Percentiles rank a stretch among this genome's conserved stretches.
phyloP scores from a whole-genome alignment of 306 rosid genomes.

The Medicago truncatula region MtrunA17r5.0-ANR NC_053044.1:53768501-53769000 shows the following conservation, averaged over 20 bases:
- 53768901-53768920: constrained; percentile 11
- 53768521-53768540: background rate
- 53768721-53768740: no score
- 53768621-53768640: background rate
- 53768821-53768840: no score
- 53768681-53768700: background rate
- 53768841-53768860: no score
- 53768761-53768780: no score
- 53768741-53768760: no score
- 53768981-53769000: constrained; percentile 29
- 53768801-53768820: no score
- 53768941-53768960: constrained; percentile 38
- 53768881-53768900: background rate
- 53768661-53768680: constrained; percentile 9
- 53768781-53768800: no score
- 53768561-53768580: background rate
- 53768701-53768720: background rate
- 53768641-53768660: constrained; percentile 1
- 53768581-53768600: no score
- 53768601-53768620: background rate
- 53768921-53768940: constrained; percentile 34
- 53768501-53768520: constrained; percentile 27
- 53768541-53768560: constrained; percentile 23
- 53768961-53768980: constrained; percentile 13
- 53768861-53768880: background rate